phyloP scores from a whole-genome alignment of 768 basidiomycete genomes.

The Pulveroboletus frians region DNA sequence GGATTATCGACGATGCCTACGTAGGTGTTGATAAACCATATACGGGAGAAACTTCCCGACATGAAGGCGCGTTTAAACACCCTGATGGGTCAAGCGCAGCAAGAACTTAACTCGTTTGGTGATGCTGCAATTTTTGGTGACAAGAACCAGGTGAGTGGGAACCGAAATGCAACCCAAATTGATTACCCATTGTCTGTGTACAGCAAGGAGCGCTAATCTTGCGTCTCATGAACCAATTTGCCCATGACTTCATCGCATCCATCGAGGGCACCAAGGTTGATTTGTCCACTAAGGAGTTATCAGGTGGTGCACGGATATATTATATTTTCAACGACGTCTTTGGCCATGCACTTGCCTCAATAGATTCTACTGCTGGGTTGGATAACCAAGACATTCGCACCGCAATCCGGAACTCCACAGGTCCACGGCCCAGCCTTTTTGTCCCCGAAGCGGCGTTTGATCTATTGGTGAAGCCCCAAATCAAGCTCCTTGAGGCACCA shows the following conservation, averaged over 20 bases:
- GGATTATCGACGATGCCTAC: not conserved
- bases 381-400: conserved; percentile 95
- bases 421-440: conserved; percentile 92
- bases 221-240: conserved; percentile 97
- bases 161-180: not conserved
- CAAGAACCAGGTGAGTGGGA: conserved; percentile 61
- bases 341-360: conserved; percentile 81
- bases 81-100: conserved; percentile 97
- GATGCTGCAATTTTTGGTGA: conserved; percentile 90
- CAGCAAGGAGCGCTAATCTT: conserved; percentile 87
- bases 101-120: conserved; percentile 95
- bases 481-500: conserved; percentile 91
- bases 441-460: conserved; percentile 98
- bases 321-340: conserved; percentile 99
- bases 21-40: conserved; percentile 92
- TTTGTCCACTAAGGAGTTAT: conserved; percentile 96
- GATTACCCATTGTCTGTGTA: conserved; percentile 14
- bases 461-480: conserved; percentile 94
- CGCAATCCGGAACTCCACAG: conserved; percentile 97
- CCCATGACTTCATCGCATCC: conserved; percentile 92
- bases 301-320: conserved; percentile 96
- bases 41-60: conserved; percentile 96
- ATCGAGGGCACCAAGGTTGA: conserved; percentile 97
- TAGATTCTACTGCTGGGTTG: conserved; percentile 87
- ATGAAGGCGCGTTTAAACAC: conserved; percentile 99